Evolutionary conservation across 306 rosid genomes (phyloP).

Genomic region (Vicia villosa): DNA sequence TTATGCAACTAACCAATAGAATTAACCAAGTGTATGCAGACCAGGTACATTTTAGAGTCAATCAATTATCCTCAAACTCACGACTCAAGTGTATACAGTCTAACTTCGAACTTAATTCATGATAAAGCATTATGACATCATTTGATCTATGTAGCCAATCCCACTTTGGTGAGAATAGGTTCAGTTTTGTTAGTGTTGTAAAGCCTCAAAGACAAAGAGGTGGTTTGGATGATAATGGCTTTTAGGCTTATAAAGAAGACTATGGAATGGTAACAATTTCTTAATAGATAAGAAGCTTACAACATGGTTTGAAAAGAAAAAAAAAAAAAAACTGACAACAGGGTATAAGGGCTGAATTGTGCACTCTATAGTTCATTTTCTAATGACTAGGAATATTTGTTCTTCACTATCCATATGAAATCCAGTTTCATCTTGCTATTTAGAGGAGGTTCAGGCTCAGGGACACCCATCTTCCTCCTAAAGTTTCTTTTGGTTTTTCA

Average conservation of each 20-base stretch:
- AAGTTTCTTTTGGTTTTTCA: no score
- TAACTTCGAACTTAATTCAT: background rate
- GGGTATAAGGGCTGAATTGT: background rate
- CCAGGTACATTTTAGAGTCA: background rate
- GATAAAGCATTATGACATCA: background rate
- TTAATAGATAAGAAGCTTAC: background rate
- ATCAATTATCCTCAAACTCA: background rate
- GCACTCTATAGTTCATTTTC: background rate
- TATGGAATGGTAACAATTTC: background rate
- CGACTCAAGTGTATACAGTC: background rate
- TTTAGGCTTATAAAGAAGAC: background rate
- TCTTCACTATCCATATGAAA: slow-evolving; percentile 3
- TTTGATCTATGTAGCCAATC: background rate
- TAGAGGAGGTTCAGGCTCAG: no score
- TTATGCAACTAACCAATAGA: background rate
- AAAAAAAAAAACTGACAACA: background rate
- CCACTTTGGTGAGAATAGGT: background rate
- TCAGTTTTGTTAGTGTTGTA: background rate
- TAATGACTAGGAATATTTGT: background rate
- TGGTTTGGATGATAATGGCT: background rate
- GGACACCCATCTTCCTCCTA: no score
- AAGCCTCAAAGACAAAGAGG: background rate
- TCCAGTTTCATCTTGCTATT: slow-evolving; percentile 9
- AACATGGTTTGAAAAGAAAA: background rate
- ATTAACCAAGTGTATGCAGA: background rate